Percentiles rank a stretch among this genome's conserved stretches.
Evolutionary conservation across 129 eudicot genomes (phyloP).

Genomic region (Mikania micrantha): DNA sequence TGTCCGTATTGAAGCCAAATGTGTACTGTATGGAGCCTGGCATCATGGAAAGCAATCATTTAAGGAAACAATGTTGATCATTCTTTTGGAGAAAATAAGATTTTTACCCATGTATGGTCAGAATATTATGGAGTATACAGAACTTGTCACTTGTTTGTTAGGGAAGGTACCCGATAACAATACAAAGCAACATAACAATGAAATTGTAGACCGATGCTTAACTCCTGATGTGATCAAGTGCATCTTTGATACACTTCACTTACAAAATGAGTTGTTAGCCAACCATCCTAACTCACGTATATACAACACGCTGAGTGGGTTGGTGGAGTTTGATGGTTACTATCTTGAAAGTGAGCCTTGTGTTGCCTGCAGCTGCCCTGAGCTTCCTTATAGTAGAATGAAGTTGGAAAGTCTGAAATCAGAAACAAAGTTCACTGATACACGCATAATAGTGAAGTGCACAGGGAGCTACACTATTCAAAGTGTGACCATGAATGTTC

Average conservation of each 20-base stretch:
- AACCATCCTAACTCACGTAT: constrained; percentile 99
- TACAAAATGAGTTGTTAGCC: constrained; percentile 92
- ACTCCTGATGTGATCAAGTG: constrained; percentile 78
- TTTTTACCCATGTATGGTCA: constrained; percentile 92
- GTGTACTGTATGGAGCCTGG: constrained; percentile 84
- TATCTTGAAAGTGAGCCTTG: constrained; percentile 99
- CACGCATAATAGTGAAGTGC: constrained; percentile 97
- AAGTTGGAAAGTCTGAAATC: constrained; percentile 93
- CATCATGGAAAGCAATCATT: constrained; percentile 77
- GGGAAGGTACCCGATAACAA: constrained; percentile 67
- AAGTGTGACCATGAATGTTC: constrained; percentile 96
- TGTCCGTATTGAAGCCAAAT: constrained; percentile 87
- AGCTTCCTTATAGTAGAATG: constrained; percentile 92
- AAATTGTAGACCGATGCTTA: constrained; percentile 77
- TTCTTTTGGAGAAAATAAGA: constrained; percentile 73
- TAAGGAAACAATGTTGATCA: constrained; percentile 65
- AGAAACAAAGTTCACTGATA: constrained; percentile 94
- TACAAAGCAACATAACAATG: constrained; percentile 58
- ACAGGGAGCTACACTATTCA: constrained; percentile 99
- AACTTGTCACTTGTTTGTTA: constrained; percentile 66
- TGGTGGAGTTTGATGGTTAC: constrained; percentile 98
- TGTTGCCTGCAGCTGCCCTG: constrained; percentile 99
- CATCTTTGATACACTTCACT: constrained; percentile 87
- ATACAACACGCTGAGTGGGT: constrained; percentile 90
- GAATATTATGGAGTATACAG: constrained; percentile 85